Evolutionary conservation across 2,329 filamentous ascomycete species (phyloP).

Genomic region (Apiospora marii): DNA sequence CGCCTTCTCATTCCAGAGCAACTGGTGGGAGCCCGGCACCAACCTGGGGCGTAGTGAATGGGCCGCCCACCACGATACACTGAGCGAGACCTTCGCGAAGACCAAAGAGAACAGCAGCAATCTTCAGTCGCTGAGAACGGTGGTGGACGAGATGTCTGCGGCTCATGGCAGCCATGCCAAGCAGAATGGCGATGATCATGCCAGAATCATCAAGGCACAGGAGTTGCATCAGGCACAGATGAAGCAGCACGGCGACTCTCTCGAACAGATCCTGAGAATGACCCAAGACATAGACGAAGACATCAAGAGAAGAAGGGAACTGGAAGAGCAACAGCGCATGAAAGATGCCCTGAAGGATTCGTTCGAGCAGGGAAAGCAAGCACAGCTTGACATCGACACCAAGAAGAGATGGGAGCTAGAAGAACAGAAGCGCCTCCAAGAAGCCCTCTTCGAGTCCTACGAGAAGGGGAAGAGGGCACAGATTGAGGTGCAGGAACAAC

Average conservation of each 20-base stretch:
- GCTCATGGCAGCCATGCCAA: constrained; percentile 12
- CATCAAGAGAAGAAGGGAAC: not conserved
- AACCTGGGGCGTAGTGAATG: constrained; percentile 2
- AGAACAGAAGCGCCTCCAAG: constrained; percentile 5
- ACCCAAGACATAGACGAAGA: constrained; percentile 6
- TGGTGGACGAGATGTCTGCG: not conserved
- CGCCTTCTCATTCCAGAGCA: constrained; percentile 6
- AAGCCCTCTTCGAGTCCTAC: constrained; percentile 11
- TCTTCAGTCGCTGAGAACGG: constrained; percentile 1
- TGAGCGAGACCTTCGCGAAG: constrained; percentile 8
- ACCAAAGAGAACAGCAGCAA: constrained; percentile 15
- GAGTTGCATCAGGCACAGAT: not conserved
- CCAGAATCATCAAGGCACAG: constrained; percentile 10
- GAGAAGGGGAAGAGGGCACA: constrained; percentile 14
- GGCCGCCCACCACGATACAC: not conserved
- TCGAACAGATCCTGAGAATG: constrained; percentile 5
- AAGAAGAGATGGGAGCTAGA: constrained; percentile 21
- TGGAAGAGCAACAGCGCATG: constrained; percentile 11
- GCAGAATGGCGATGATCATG: not conserved
- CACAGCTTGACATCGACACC: not conserved
- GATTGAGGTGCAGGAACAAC: constrained; percentile 9
- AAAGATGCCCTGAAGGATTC: constrained; percentile 3
- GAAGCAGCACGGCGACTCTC: constrained; percentile 4
- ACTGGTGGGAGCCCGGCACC: constrained; percentile 9
- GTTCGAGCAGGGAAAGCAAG: constrained; percentile 1